A percentile compares a stretch with the other conserved stretches of the same genome.
Conservation (phyloP, 495 filamentous ascomycete genomes). For the Penicillium bialowiezense region DNA sequence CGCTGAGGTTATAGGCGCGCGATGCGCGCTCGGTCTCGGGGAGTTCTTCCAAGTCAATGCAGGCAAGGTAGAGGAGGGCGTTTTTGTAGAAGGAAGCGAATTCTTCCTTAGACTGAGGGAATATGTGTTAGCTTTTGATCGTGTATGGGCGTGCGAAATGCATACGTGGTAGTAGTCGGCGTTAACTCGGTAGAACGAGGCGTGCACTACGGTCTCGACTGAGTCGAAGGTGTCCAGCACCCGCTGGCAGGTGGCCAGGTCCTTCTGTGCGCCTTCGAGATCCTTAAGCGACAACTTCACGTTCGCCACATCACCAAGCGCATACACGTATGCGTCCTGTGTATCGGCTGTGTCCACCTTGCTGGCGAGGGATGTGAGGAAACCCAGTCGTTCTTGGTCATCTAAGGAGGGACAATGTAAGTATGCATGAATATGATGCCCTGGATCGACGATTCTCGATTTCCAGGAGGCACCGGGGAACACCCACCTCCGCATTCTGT, state of each 20-base stretch:
- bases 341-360: slow-evolving; percentile 90
- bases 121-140: neutral
- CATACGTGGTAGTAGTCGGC: slow-evolving; percentile 87
- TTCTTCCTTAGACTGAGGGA: slow-evolving; percentile 68
- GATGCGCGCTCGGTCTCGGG: slow-evolving; percentile 65
- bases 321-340: slow-evolving; percentile 96
- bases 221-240: slow-evolving; percentile 90
- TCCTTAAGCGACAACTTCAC: slow-evolving; percentile 78
- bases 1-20: slow-evolving; percentile 87
- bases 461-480: neutral
- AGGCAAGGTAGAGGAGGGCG: slow-evolving; percentile 96
- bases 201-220: slow-evolving; percentile 94
- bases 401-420: slow-evolving; percentile 47
- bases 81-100: slow-evolving; percentile 96
- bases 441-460: neutral
- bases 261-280: slow-evolving; percentile 72
- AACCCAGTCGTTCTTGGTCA: slow-evolving; percentile 80
- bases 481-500: slow-evolving; percentile 78
- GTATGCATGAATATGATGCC: slow-evolving; percentile 1
- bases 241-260: slow-evolving; percentile 81
- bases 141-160: neutral
- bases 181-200: slow-evolving; percentile 93
- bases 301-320: slow-evolving; percentile 83
- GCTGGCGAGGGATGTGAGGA: slow-evolving; percentile 77
- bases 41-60: slow-evolving; percentile 78